Evolutionary conservation across 192 early-diverging fungal genomes (phyloP), one percentile per base, ranked within the genome.

Genomic region (Backusella westeae): DNA sequence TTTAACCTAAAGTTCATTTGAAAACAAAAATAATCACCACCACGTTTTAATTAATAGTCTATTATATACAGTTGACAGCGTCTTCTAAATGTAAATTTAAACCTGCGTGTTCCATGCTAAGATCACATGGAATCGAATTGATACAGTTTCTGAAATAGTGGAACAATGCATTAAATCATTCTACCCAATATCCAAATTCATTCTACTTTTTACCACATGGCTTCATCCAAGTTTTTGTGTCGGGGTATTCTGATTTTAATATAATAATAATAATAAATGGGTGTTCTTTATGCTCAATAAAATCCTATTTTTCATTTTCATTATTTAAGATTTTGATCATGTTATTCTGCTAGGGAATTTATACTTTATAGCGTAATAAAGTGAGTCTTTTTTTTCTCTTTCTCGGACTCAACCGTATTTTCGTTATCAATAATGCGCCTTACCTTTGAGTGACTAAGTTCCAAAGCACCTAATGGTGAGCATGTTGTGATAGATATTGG

Each of bases 131-230:
- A 44, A n/a, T 29, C 26, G n/a, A 56, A 21, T 21, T 63, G 56
- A 63, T 63, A 63, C 56, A 63, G 56, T 63, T 29, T 63, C 56
- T 63, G 12, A 44, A 63, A 59, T 29, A 29, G 56, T 63, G 56
- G 56, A 63, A 63, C 56, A 63, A 56, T n/a, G 2, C 2, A 21
- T 6, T 9, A 56, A 10, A 6, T 44, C 15, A 44, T n/a, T n/a
- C 3, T 56, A 56, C n/a, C 2, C 8, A 9, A 56, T 56, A 56
- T n/a, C 53, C 56, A 59, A n/a, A 26, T 59, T 26, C 10, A 59
- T 12, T 26, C 53, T 26, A 59, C 36, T 9, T 59, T 12, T 59
- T 29, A 59, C 53, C 53, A 59, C 21, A 59, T 59, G 53, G 53
- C 53, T 59, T 59, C 23, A 29, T 59, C 1, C 19, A 29, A 10